Evolutionary conservation across 2,329 filamentous ascomycete species (phyloP), one percentile per base, ranked within the genome.

Genomic region (Curvularia hawaiiensis): DNA sequence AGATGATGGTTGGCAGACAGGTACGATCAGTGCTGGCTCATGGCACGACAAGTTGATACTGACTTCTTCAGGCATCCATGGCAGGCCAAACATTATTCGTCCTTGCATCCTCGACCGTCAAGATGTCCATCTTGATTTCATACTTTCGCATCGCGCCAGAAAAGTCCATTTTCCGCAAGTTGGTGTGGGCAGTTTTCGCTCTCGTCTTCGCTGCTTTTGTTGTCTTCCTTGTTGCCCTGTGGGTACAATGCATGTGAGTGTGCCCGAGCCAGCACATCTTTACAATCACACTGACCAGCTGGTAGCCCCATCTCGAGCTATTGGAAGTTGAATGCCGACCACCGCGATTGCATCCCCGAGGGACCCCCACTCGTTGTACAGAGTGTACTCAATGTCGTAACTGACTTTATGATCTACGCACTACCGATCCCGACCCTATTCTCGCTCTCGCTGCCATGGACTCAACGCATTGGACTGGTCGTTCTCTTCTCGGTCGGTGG

Each of bases 401-500:
- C 79, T 10, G 80, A 82, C 61, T 73, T 82, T 39, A 72, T 80
- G 53, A 77, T 79, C 39, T 80, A 80, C 5, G 62, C 77, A 3
- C 67, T 82, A 1, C 80, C 80, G 0, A 79, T 82, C 12, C 80
- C 79, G 2, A 77, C 81, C 16, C 73, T 82, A 33, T 77, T 79
- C 66, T 66, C 69, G n/a, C 73, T 82, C 18, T 74, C 75, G 28
- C 78, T 82, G 60, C 79, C 79, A 1, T 67, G 77, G 52, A 69
- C 66, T 28, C 78, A 81, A 52, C 78, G 79, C 22, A 68, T 80
- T 30, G 78, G 78, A 18, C 75, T 79, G 14, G 71, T 75, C 31
- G 47, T 79, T n/a, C 73, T 81, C 18, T 76, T 81, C 31, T 74
- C 76, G 2, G 68, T 81, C 10, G 79, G 79, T 31, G 75, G 79